A percentile compares a stretch with the other conserved stretches of the same genome.
Evolutionary conservation across 345 rosid species (phyloP).

Genomic region (Aethionema arabicum): DNA sequence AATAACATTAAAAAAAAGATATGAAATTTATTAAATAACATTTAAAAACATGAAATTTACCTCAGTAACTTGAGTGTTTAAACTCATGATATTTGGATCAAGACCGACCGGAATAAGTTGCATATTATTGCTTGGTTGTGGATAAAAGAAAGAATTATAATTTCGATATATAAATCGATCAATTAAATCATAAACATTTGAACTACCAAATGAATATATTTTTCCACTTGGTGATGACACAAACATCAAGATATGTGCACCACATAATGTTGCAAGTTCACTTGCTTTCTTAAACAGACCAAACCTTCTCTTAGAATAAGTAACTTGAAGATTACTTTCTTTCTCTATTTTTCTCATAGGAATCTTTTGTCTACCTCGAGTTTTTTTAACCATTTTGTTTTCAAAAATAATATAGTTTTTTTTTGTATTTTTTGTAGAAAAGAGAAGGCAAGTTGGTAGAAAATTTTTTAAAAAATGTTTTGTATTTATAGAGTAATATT

Average conservation of each 20-base stretch:
- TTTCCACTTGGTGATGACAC: conserved; percentile 35
- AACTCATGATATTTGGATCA: conserved; percentile 36
- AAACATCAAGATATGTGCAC: conserved; percentile 17
- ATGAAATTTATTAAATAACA: neutral
- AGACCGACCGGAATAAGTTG: conserved; percentile 39
- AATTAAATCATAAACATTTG: conserved; percentile 37
- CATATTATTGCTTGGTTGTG: conserved; percentile 1
- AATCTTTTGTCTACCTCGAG: conserved; percentile 10
- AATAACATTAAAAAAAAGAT: too few relatives aligned
- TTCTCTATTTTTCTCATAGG: neutral
- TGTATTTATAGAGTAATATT: too few relatives aligned
- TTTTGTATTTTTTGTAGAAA: too few relatives aligned
- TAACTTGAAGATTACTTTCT: conserved; percentile 14
- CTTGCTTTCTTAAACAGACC: conserved; percentile 29
- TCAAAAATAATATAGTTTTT: neutral
- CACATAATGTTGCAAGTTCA: conserved; percentile 29
- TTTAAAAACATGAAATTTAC: conserved; percentile 8
- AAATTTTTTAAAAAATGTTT: too few relatives aligned
- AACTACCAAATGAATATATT: conserved; percentile 58
- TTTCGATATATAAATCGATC: conserved; percentile 27
- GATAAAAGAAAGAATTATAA: neutral
- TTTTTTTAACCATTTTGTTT: conserved; percentile 36
- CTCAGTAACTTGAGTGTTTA: conserved; percentile 44
- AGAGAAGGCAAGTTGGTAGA: too few relatives aligned
- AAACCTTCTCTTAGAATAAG: conserved; percentile 28